Evolutionary conservation across 768 basidiomycete species (phyloP).

Genomic region (Flagelloscypha sp.): DNA sequence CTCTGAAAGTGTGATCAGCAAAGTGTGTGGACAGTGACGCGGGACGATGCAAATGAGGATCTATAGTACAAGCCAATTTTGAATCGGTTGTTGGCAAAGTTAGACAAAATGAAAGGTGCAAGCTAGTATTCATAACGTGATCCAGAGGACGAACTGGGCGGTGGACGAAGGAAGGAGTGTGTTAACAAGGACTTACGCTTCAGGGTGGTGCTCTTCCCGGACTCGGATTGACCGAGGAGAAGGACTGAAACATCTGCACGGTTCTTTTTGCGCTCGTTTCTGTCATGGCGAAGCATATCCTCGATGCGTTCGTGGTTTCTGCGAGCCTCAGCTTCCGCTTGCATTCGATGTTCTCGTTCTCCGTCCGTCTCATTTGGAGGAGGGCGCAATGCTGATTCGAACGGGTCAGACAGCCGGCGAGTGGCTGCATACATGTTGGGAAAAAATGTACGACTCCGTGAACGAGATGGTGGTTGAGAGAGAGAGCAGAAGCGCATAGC

Average conservation of each 20-base stretch:
- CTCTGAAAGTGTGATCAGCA: conserved; percentile 37
- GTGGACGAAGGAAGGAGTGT: conserved; percentile 6
- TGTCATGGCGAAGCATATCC: conserved; percentile 63
- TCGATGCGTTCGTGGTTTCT: conserved; percentile 72
- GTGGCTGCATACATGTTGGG: neutral
- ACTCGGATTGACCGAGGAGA: conserved; percentile 82
- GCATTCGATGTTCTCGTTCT: conserved; percentile 57
- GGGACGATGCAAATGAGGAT: no score
- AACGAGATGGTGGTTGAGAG: neutral
- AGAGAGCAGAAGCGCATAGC: neutral
- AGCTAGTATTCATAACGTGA: no score
- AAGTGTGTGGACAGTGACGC: no score
- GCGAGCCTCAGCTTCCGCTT: conserved; percentile 63
- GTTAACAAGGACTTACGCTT: conserved; percentile 67
- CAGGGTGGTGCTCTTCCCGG: conserved; percentile 81
- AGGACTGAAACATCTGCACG: conserved; percentile 67
- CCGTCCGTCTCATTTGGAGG: conserved; percentile 64
- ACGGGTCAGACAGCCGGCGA: conserved; percentile 50
- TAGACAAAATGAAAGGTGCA: no score
- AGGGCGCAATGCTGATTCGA: conserved; percentile 57
- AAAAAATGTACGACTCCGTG: neutral
- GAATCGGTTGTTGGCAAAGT: no score
- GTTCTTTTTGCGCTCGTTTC: conserved; percentile 47
- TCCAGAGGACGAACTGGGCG: no score
- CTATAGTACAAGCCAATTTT: neutral